A percentile compares a stretch with the other conserved stretches of the same genome.
Conservation (phyloP, 2,329 filamentous ascomycete genomes). For the Pestalotiopsis sp. region DNA sequence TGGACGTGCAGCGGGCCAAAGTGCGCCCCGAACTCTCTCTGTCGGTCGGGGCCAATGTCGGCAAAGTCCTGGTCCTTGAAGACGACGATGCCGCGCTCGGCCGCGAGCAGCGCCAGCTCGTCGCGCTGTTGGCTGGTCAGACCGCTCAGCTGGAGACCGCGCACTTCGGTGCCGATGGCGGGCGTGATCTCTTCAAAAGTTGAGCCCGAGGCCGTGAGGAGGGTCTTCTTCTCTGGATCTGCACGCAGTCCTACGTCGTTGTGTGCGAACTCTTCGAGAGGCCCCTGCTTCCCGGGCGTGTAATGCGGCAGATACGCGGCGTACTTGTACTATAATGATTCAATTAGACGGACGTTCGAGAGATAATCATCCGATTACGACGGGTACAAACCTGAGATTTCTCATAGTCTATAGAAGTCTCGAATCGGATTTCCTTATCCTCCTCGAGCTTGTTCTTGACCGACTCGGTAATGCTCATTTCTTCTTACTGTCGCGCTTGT, state of each 20-base stretch:
- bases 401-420: constrained; percentile 13
- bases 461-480: neutral
- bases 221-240: constrained; percentile 13
- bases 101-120: constrained; percentile 28
- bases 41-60: constrained; percentile 18
- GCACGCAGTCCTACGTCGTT: constrained; percentile 12
- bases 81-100: constrained; percentile 29
- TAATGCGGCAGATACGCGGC: constrained; percentile 14
- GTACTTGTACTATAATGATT: neutral
- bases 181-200: constrained; percentile 16
- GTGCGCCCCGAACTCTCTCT: constrained; percentile 20
- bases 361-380: no score
- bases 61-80: constrained; percentile 23
- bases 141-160: constrained; percentile 22
- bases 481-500: neutral
- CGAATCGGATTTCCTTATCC: constrained; percentile 10
- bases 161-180: constrained; percentile 21
- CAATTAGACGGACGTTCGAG: neutral
- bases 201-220: constrained; percentile 14
- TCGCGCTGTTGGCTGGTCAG: constrained; percentile 23
- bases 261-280: constrained; percentile 13
- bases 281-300: constrained; percentile 13
- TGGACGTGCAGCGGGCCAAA: constrained; percentile 20
- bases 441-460: no score
- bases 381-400: no score